Evolutionary conservation across 2,329 filamentous ascomycete genomes (phyloP), one percentile per base, ranked within the genome.

Genomic region (Botrytis cinerea): DNA sequence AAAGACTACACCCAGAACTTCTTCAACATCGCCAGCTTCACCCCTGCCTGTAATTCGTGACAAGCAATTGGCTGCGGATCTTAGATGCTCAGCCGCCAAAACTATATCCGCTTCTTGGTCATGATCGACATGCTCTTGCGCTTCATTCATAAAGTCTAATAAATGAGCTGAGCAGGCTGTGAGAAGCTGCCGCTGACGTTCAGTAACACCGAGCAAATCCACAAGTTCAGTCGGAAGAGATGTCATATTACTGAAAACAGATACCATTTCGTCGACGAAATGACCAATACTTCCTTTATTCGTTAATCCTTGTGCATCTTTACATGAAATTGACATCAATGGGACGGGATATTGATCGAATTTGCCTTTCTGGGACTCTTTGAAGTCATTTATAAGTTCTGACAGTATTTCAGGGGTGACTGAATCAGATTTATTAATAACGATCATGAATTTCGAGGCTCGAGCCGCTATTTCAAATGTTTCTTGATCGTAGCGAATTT

Each of bases 1-100:
- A 84, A 99, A 99, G 6, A 99, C 95, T 35, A 99, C 95, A 0
- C 96, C 96, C 62, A 99, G 84, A 12, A 99, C 93, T 80, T 98
- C 96, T 81, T 99, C 95, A 25, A 98, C 94, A 82, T 98, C 95
- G 3, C 94, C 93, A 59, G 88, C 89, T 78, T 94, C 93, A 0
- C 94, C 95, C 72, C 89, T 89, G 0, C 96, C 96, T 1, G 94
- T 98, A 78, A 98, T 97, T 73, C 90, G 89, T 2, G 94, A 92
- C n/a, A 98, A 85, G 75, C 90, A 91, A 70, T 91, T 89, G 0
- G 93, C 94, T 20, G 94, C 95, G 77, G 89, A 90, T 61, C 96
- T 91, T 72, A 99, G 85, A 80, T 95, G 90, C 82, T 99, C 96
- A 0, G 96, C 96, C 18, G 94, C 95, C 40, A 97, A 87, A 10